Conservation (phyloP, 331 rosid genomes). For the Quercus tomentella region DNA sequence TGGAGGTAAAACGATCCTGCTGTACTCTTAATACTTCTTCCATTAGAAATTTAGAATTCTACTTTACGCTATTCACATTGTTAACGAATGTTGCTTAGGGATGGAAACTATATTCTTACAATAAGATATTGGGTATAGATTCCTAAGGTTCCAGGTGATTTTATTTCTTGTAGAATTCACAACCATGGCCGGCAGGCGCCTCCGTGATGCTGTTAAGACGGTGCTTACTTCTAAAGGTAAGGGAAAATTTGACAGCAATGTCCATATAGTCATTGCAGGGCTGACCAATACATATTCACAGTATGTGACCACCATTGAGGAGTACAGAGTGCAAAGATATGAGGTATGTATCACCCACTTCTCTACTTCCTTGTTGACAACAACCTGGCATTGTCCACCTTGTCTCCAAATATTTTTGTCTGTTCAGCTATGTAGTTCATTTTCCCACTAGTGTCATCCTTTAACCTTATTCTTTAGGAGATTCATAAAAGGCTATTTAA, state of each 20-base stretch:
- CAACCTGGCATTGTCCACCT: not conserved
- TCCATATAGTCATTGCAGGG: slow-evolving; percentile 72
- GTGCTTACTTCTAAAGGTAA: slow-evolving; percentile 35
- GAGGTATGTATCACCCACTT: slow-evolving; percentile 49
- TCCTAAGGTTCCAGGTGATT: not conserved
- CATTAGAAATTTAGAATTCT: not conserved
- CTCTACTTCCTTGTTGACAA: not conserved
- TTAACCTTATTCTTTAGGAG: too few relatives aligned
- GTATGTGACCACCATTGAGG: slow-evolving; percentile 75
- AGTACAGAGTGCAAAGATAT: slow-evolving; percentile 75
- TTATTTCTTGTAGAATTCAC: slow-evolving; percentile 58
- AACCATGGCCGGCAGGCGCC: slow-evolving; percentile 91
- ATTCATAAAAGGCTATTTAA: too few relatives aligned
- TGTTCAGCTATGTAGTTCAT: too few relatives aligned
- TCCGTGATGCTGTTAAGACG: slow-evolving; percentile 72
- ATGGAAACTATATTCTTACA: not conserved
- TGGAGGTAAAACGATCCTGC: slow-evolving; percentile 45
- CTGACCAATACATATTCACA: slow-evolving; percentile 86
- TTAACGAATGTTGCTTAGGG: not conserved
- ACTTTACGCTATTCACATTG: not conserved
- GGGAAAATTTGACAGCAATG: slow-evolving; percentile 35
- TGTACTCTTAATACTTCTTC: not conserved
- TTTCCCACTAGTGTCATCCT: too few relatives aligned
- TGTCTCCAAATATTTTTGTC: too few relatives aligned
- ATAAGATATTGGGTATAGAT: not conserved